Conservation (phyloP, 345 rosid species). For the Durio zibethinus region DNA sequence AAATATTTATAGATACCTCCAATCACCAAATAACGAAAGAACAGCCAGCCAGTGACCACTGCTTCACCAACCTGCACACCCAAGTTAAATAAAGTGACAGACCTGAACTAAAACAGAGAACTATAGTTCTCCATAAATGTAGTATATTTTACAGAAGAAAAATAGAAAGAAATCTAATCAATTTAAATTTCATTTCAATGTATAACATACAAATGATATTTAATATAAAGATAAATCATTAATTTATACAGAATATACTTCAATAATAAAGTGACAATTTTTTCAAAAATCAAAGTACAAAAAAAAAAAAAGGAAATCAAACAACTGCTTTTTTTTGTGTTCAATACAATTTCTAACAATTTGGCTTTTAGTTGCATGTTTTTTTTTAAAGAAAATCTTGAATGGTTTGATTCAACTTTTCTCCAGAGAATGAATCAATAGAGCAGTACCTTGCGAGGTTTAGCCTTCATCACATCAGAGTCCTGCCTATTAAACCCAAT, state of each 20-base stretch:
- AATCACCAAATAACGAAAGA: conserved; percentile 94
- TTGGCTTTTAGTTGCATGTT: background rate
- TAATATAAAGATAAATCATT: background rate
- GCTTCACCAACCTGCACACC: conserved; percentile 87
- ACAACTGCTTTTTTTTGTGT: background rate
- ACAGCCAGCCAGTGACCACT: conserved; percentile 95
- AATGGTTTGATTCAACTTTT: background rate
- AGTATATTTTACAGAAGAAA: background rate
- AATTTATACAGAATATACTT: background rate
- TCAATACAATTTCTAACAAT: background rate
- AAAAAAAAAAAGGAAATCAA: background rate
- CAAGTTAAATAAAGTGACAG: background rate
- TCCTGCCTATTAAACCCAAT: conserved; percentile 98
- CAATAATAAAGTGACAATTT: background rate
- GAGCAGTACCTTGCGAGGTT: conserved; percentile 90
- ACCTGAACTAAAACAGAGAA: conserved; percentile 11
- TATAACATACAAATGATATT: background rate
- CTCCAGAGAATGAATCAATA: conserved; percentile 3
- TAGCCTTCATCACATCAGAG: conserved; percentile 91
- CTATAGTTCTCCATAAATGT: background rate
- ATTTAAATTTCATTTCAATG: background rate
- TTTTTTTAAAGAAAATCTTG: background rate
- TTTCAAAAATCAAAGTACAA: background rate
- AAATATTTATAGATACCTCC: conserved; percentile 62
- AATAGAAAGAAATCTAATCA: background rate